phyloP scores from a whole-genome alignment of 176 grass and related monocot species.

The Triticum timopheevii region DNA sequence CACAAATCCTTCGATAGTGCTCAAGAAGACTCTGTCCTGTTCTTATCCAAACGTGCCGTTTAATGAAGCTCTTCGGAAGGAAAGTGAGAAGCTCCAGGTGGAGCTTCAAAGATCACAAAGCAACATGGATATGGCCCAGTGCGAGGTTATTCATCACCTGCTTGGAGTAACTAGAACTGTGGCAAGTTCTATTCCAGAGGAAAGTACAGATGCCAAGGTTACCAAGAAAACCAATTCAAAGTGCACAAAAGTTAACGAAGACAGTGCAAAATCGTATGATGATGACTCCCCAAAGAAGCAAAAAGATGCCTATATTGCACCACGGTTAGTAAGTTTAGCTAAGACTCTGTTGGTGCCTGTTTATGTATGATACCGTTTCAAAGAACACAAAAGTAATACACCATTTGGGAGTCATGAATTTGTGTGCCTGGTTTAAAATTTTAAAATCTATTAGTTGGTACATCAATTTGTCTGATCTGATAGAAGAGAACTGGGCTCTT shows the following conservation, averaged over 20 bases:
- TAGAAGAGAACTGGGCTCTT: background rate
- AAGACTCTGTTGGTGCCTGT: background rate
- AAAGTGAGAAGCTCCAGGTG: constrained; percentile 94
- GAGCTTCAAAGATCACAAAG: constrained; percentile 90
- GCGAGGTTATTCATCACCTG: constrained; percentile 92
- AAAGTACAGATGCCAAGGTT: constrained; percentile 37
- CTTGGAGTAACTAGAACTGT: constrained; percentile 81
- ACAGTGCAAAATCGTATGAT: constrained; percentile 31
- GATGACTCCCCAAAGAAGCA: constrained; percentile 41
- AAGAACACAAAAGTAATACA: background rate
- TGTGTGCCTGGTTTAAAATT: constrained; percentile 3
- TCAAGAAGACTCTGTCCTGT: constrained; percentile 90
- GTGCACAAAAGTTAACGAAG: constrained; percentile 30
- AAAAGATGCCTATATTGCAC: constrained; percentile 33
- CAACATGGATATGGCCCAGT: constrained; percentile 74
- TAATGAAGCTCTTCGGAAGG: constrained; percentile 78
- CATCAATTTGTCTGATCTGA: background rate
- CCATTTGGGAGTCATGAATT: background rate
- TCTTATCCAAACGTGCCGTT: constrained; percentile 95
- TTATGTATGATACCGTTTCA: constrained; percentile 13
- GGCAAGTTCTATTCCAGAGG: constrained; percentile 57
- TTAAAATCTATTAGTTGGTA: constrained; percentile 7
- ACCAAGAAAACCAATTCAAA: constrained; percentile 43
- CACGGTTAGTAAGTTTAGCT: constrained; percentile 37
- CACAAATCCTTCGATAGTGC: constrained; percentile 57